Conservation (phyloP, 257 asterid species). For the Solanum virginianum region DNA sequence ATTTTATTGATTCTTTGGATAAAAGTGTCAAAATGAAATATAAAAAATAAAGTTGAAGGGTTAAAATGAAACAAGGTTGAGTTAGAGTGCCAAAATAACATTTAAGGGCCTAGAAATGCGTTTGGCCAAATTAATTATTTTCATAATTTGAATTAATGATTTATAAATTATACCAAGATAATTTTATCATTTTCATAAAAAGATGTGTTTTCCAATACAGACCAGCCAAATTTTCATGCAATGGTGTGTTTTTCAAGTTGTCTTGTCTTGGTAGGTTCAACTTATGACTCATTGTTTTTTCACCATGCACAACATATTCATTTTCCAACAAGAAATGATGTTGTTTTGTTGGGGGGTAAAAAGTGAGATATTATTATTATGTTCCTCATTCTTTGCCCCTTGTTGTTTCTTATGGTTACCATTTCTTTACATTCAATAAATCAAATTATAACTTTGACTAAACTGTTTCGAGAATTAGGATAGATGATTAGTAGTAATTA, state of each 20-base stretch:
- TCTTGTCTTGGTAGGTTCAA: neutral
- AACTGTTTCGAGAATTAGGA: neutral
- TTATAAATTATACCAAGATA: neutral
- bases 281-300: neutral
- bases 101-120: too few relatives aligned
- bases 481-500: neutral
- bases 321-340: neutral
- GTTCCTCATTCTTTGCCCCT: neutral
- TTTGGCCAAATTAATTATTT: neutral
- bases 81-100: fast-evolving
- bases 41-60: too few relatives aligned
- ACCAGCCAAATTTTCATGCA: neutral
- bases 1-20: too few relatives aligned
- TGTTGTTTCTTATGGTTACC: neutral
- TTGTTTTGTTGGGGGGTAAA: neutral
- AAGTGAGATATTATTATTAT: neutral
- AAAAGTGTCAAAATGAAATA: too few relatives aligned
- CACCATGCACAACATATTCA: neutral
- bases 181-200: neutral
- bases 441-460: neutral
- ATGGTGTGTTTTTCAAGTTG: neutral
- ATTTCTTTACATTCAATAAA: neutral
- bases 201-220: neutral
- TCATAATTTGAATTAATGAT: fast-evolving
- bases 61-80: too few relatives aligned